phyloP scores from a whole-genome alignment of 2,329 filamentous ascomycete species.

The Cladosporium austrohemisphaericum region DNA sequence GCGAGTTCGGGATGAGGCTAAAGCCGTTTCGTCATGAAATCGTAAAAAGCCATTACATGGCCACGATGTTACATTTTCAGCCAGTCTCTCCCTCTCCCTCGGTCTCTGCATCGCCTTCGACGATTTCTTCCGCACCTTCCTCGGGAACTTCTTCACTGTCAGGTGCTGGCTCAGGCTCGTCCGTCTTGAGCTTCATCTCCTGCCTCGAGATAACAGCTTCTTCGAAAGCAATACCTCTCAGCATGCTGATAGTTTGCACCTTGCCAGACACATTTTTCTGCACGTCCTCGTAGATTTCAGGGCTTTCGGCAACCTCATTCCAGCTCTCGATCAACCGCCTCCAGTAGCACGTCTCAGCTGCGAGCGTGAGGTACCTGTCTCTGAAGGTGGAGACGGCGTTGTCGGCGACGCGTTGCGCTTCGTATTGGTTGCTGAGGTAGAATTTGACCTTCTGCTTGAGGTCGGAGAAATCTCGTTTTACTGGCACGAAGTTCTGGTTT shows the following conservation, averaged over 20 bases:
- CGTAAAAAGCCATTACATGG: too few species aligned
- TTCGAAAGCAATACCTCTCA: slow-evolving; percentile 11
- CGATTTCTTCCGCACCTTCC: not conserved
- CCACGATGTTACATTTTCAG: too few species aligned
- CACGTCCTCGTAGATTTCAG: slow-evolving; percentile 11
- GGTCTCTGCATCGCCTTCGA: not conserved
- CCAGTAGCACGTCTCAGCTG: slow-evolving; percentile 33
- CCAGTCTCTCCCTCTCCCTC: not conserved
- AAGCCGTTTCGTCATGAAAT: too few species aligned
- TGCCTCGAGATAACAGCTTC: slow-evolving; percentile 5
- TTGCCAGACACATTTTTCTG: slow-evolving; percentile 2
- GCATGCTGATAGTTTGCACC: slow-evolving; percentile 4
- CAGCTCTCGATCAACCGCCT: slow-evolving; percentile 30
- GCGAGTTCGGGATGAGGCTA: too few species aligned
- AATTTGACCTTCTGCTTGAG: slow-evolving; percentile 19
- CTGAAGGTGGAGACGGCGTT: slow-evolving; percentile 29
- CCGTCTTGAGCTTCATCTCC: not conserved
- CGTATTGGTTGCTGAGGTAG: slow-evolving; percentile 1
- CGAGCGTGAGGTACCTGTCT: slow-evolving; percentile 27
- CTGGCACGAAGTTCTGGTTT: slow-evolving; percentile 29
- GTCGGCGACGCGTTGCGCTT: slow-evolving; percentile 25
- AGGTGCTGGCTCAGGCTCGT: too few species aligned
- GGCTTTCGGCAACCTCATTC: slow-evolving; percentile 10
- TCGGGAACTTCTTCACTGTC: not conserved
- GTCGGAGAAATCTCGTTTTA: slow-evolving; percentile 28